Conservation (phyloP, 2,329 filamentous ascomycete species). For the Stachybotrys chartarum region DNA sequence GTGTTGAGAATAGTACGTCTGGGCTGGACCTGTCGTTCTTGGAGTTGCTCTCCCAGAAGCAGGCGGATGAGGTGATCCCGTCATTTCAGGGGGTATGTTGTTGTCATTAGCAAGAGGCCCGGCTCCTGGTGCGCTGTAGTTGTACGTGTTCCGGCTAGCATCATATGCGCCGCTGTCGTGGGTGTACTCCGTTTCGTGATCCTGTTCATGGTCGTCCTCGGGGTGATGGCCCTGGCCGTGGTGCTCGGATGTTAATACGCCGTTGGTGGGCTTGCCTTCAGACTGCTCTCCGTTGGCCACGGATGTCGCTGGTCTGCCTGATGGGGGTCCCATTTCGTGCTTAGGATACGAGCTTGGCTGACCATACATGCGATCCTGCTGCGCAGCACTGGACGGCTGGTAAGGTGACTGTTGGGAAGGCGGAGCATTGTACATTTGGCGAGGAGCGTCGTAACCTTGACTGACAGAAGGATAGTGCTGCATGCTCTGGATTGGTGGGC, state of each 20-base stretch:
- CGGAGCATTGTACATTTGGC: conserved; percentile 70
- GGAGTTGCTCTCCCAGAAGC: conserved; percentile 81
- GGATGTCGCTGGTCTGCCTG: conserved; percentile 50
- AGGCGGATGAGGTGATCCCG: conserved; percentile 75
- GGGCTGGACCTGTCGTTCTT: conserved; percentile 64
- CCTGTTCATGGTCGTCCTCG: conserved; percentile 65
- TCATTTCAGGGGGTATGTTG: conserved; percentile 77
- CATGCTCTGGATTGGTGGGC: conserved; percentile 68
- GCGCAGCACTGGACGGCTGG: conserved; percentile 50
- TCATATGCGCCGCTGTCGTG: conserved; percentile 74
- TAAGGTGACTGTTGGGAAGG: conserved; percentile 67
- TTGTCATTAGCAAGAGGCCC: conserved; percentile 64
- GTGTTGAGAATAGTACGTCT: conserved; percentile 64
- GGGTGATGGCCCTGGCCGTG: conserved; percentile 44
- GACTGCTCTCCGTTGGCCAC: conserved; percentile 54
- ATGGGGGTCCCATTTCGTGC: conserved; percentile 81
- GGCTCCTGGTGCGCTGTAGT: conserved; percentile 64
- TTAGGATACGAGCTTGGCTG: conserved; percentile 68
- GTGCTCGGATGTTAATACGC: conserved; percentile 51
- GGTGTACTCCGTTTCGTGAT: conserved; percentile 78
- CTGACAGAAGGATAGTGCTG: conserved; percentile 64
- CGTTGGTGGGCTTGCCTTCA: conserved; percentile 58
- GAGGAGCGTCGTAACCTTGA: conserved; percentile 68
- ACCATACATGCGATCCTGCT: conserved; percentile 59
- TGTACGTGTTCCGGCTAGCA: conserved; percentile 65